Conservation (phyloP, 768 basidiomycete species). For the Mycena amicta region DNA sequence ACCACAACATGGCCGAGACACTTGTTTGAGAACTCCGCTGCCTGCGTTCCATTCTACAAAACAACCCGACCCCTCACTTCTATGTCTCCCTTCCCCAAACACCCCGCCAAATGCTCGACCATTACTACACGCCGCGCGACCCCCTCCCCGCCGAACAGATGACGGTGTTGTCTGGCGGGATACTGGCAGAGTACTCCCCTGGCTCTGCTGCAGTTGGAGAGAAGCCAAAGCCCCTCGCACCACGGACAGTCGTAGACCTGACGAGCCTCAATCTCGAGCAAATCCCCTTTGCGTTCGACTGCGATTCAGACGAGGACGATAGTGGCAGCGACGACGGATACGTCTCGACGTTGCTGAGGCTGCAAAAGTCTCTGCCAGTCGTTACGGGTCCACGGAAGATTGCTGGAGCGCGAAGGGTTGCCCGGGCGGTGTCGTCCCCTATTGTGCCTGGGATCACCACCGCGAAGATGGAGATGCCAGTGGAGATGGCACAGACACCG, state of each 20-base stretch:
- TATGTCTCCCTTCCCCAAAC: not conserved
- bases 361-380: conserved; percentile 1
- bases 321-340: conserved; percentile 20
- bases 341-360: conserved; percentile 17
- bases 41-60: not conserved
- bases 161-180: not conserved
- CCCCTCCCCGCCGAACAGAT: not conserved
- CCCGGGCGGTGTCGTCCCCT: conserved; percentile 10
- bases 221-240: not conserved
- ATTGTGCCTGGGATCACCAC: not conserved
- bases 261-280: conserved; percentile 15
- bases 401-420: conserved; percentile 16
- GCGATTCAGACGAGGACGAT: conserved; percentile 19
- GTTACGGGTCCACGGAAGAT: conserved; percentile 5
- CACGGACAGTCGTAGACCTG: conserved; percentile 11
- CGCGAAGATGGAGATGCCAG: not conserved
- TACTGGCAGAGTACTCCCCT: not conserved
- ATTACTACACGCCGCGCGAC: conserved; percentile 16
- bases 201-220: not conserved
- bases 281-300: conserved; percentile 21
- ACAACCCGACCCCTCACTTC: not conserved
- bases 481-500: not conserved
- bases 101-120: conserved; percentile 12
- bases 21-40: not conserved
- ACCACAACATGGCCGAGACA: not conserved